Evolutionary conservation across 148 eudicot species (phyloP), one percentile per base, ranked within the genome.

Genomic region (Camellia lanceoleosa): DNA sequence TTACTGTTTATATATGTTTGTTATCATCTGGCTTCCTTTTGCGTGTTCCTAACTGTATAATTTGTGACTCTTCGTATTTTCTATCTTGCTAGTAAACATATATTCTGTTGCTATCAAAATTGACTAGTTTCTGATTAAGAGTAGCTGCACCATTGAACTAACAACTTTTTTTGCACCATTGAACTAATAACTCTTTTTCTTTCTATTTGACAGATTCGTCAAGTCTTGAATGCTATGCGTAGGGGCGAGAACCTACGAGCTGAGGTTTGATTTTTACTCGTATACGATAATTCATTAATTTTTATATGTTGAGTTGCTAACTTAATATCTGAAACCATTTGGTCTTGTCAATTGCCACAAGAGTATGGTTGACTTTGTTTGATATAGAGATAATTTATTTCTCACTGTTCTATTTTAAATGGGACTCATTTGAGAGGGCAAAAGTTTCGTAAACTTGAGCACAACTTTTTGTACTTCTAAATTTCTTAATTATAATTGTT

Each of bases 201-300:
- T 56, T n/a, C 46, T n/a, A 16, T 80, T 44, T 38, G 56, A 80
- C 88, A 86, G 88, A 86, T 86, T 72, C 86, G 86, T 51, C 86
- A 86, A 14, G 78, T 86, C 59, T 72, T 83, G 78, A 78, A 75
- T 81, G 84, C 88, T 51, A 78, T 83, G 82, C 74, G 88, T 52
- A 83, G 88, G 78, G 86, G 86, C 41, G 86, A 78, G 68, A 80
- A 74, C 68, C 64, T 80, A 59, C 84, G 81, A 41, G 82, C 86
- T 42, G 86, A 86, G 88, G 88, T 86, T 81, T 66, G 82, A 30
- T 77, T 79, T 71, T 15, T 19, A 75, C 70, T 67, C 12, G 18
- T 67, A 3, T 7, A 9, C 12, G 18, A 30, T 30, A 9, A 67
- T 67, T 67, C 41, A 13, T 20, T 11, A 13, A 38, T 14, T 30